These are phyloP conservation scores for Cercophora newfieldiana DNA, from an alignment of 495 filamentous ascomycete species.

Conservation along the genomic window DNA sequence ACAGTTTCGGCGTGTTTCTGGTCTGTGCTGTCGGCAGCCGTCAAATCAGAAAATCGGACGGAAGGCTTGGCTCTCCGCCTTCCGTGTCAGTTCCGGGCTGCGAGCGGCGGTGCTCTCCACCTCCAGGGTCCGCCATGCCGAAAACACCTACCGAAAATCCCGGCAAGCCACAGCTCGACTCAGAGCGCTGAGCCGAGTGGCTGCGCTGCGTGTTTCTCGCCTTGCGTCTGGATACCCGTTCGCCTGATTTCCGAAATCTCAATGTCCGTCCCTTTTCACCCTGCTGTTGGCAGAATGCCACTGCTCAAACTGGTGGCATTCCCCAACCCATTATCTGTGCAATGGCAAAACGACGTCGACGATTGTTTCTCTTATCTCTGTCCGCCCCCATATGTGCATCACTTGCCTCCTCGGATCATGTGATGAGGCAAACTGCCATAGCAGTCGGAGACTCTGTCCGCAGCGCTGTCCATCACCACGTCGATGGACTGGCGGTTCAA, in stretches of 20 bases:
- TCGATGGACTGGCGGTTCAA: neutral
- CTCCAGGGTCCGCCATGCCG: neutral
- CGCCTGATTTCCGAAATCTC: neutral
- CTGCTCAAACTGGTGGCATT: neutral
- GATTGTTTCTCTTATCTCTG: slow-evolving; percentile 1
- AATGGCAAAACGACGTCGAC: slow-evolving; percentile 10
- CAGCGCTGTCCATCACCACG: neutral
- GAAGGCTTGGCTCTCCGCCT: neutral
- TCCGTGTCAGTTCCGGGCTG: slow-evolving; percentile 10
- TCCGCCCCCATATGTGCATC: neutral
- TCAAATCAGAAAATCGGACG: slow-evolving; percentile 21
- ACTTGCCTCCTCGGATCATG: neutral
- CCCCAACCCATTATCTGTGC: neutral
- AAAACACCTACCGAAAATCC: neutral
- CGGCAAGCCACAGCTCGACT: neutral
- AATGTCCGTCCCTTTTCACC: neutral
- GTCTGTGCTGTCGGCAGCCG: neutral
- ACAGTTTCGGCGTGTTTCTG: slow-evolving; percentile 17
- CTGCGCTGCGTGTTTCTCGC: neutral
- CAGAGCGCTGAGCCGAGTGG: neutral
- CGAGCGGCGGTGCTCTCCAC: neutral
- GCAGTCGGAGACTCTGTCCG: neutral
- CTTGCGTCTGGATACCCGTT: neutral
- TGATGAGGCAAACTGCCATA: neutral
- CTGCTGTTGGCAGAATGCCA: slow-evolving; percentile 9